A percentile compares a stretch with the other conserved stretches of the same genome.
phyloP scores from a whole-genome alignment of 495 filamentous ascomycete species.

The Schizothecium vesticola region DNA sequence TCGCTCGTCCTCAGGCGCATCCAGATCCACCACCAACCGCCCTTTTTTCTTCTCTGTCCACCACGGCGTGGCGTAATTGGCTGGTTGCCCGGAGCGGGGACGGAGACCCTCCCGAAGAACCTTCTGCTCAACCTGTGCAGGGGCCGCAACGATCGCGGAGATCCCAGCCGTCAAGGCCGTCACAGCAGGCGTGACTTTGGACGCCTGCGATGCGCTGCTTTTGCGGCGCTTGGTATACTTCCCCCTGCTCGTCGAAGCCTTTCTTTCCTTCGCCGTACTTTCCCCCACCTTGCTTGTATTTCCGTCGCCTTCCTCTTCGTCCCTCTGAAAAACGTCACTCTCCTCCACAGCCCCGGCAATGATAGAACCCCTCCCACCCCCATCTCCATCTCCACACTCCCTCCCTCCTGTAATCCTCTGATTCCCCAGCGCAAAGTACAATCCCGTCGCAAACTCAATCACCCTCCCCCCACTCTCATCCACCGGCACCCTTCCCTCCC shows the following conservation, averaged over 20 bases:
- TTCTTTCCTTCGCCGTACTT: neutral
- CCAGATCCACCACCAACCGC: neutral
- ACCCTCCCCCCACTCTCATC: neutral
- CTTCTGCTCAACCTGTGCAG: neutral
- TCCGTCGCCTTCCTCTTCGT: neutral
- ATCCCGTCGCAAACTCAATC: neutral
- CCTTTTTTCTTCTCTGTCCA: neutral
- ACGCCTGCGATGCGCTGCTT: neutral
- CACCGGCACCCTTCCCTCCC: neutral
- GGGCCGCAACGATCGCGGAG: neutral
- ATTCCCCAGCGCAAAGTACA: neutral
- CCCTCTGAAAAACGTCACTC: neutral
- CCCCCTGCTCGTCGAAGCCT: too few relatives aligned
- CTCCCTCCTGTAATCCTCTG: neutral
- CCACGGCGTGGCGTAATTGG: neutral
- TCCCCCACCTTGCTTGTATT: neutral
- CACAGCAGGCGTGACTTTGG: neutral
- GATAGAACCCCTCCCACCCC: neutral
- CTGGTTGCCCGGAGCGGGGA: neutral
- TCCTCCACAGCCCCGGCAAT: neutral
- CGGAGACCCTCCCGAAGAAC: neutral
- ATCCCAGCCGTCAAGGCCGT: neutral
- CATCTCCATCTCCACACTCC: too few relatives aligned
- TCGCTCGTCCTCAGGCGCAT: neutral
- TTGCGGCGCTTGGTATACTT: neutral